Evolutionary conservation across 371 early-diverging fungal genomes (phyloP).

Genomic region (Neoconidiobolus thromboides): DNA sequence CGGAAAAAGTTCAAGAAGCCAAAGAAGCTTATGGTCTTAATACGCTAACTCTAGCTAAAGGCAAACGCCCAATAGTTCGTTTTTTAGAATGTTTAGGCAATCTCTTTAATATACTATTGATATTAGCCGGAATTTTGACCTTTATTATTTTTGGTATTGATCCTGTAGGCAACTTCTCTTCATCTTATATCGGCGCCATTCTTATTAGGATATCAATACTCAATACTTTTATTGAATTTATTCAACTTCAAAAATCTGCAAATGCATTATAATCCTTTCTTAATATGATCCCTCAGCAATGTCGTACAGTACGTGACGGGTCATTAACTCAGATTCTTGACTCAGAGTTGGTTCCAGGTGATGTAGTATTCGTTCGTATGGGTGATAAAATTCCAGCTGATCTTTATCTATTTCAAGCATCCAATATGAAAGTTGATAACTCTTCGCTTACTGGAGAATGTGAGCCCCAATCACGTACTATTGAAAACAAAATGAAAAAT

Average conservation of each 20-base stretch:
- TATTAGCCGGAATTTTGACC: slow-evolving; percentile 57
- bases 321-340: not conserved
- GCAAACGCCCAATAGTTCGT: not conserved
- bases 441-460: slow-evolving; percentile 49
- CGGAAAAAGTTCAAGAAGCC: not conserved
- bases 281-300: slow-evolving; percentile 66
- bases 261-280: slow-evolving; percentile 73
- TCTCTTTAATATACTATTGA: slow-evolving; percentile 71
- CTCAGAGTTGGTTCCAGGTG: slow-evolving; percentile 19
- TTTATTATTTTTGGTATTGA: slow-evolving; percentile 61
- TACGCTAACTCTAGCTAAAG: not conserved
- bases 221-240: slow-evolving; percentile 83
- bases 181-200: slow-evolving; percentile 65
- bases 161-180: not conserved
- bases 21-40: not conserved
- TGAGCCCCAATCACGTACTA: slow-evolving; percentile 12
- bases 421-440: slow-evolving; percentile 41
- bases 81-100: slow-evolving; percentile 49
- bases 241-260: slow-evolving; percentile 65
- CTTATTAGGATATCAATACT: slow-evolving; percentile 67
- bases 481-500: slow-evolving; percentile 15
- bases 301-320: slow-evolving; percentile 19
- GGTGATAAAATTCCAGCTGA: slow-evolving; percentile 59
- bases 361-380: slow-evolving; percentile 31
- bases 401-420: slow-evolving; percentile 27